Evolutionary conservation across 768 basidiomycete genomes (phyloP), one percentile per base, ranked within the genome.

Genomic region (Steccherinum ochraceum): DNA sequence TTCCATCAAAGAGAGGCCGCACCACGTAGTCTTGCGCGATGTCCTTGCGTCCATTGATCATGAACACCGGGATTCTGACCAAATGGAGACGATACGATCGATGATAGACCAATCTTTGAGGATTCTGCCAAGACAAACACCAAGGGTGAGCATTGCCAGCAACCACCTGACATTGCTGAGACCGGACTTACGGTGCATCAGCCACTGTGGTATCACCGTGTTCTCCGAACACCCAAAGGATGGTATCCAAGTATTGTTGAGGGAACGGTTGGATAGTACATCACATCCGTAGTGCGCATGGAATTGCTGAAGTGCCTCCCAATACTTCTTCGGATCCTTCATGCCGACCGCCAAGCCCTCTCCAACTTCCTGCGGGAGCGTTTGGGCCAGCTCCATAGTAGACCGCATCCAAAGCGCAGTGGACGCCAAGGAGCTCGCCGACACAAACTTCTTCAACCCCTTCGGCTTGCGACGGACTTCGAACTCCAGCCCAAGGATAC

Each of bases 131-230:
- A 35, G 41, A 23, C 41, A 10, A 11, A n/a, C 13, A 46, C 21
- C 56, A 46, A 51, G 40, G 11, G 25, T 27, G n/a, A n/a, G n/a
- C n/a, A n/a, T n/a, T n/a, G n/a, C n/a, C n/a, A n/a, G 35, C 44
- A 1, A 16, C 13, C 43, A 56, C 5, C n/a, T n/a, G n/a, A n/a
- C n/a, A n/a, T n/a, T n/a, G n/a, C 11, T 39, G 12, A 26, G 23
- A 7, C 39, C 4, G 16, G 19, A 35, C 64, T 52, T 45, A 62
- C 61, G 50, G 41, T 5, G 57, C 52, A 4, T 35, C 40, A 49
- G 68, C 50, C 24, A 76, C 78, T 73, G 76, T 80, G 10, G 73
- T 63, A 50, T 79, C 78, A 25, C 69, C 65, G 7, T 70, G 67
- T 3, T 55, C 48, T 12, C 56, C 51, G 40, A 59, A 60, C 12